Conservation (phyloP, 2,329 filamentous ascomycete species). For the Pleurostoma richardsiae region DNA sequence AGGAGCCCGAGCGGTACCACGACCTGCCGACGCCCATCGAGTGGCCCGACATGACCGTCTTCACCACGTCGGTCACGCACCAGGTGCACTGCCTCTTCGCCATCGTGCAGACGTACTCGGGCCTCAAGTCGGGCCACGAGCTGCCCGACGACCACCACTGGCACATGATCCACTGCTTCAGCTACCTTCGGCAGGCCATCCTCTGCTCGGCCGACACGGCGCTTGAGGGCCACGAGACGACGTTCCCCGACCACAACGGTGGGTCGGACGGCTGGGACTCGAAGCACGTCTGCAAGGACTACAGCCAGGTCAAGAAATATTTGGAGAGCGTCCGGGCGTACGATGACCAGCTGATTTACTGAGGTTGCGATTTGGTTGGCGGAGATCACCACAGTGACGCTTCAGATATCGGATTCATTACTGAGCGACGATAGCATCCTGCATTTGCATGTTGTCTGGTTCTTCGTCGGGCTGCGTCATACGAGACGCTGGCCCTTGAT, state of each 20-base stretch:
- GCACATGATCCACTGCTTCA: conserved; percentile 44
- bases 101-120: conserved; percentile 37
- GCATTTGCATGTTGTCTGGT: too few relatives aligned
- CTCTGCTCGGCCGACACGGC: conserved; percentile 40
- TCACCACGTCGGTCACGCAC: conserved; percentile 29
- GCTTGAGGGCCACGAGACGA: conserved; percentile 38
- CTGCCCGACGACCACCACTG: conserved; percentile 38
- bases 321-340: conserved; percentile 38
- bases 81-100: conserved; percentile 30
- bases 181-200: conserved; percentile 40
- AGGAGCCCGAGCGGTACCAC: conserved; percentile 27
- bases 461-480: too few relatives aligned
- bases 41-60: conserved; percentile 25
- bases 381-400: too few relatives aligned
- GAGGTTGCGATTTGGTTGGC: too few relatives aligned
- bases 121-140: conserved; percentile 28
- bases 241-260: conserved; percentile 39
- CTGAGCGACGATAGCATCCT: too few relatives aligned
- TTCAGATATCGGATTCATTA: too few relatives aligned
- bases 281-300: conserved; percentile 40
- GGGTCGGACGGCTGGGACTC: conserved; percentile 42
- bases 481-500: too few relatives aligned
- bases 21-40: conserved; percentile 27
- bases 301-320: conserved; percentile 32
- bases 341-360: conserved; percentile 20